Conservation (phyloP, 768 basidiomycete genomes). For the Pluteus cervinus region DNA sequence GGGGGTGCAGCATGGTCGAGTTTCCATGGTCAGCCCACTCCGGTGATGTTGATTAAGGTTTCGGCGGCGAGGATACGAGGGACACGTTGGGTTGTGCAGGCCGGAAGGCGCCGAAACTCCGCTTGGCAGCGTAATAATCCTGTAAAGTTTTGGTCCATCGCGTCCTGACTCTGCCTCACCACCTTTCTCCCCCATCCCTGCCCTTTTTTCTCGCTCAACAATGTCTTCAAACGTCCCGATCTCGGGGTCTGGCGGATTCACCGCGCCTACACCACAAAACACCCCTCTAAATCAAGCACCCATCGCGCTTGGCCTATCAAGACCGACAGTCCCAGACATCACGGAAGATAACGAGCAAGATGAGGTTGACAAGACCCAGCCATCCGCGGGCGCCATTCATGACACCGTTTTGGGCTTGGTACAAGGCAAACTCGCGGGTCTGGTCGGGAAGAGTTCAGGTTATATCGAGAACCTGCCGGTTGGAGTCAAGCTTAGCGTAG, state of each 20-base stretch:
- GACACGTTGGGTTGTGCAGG: too few species aligned
- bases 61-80: too few species aligned
- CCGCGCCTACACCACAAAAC: slow-evolving; percentile 93
- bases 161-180: slow-evolving; percentile 3
- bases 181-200: slow-evolving; percentile 8
- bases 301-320: slow-evolving; percentile 70
- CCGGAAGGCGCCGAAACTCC: slow-evolving; percentile 12
- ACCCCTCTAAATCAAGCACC: slow-evolving; percentile 83
- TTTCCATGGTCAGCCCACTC: too few species aligned
- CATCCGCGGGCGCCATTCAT: slow-evolving; percentile 36
- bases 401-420: slow-evolving; percentile 80
- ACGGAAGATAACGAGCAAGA: slow-evolving; percentile 73
- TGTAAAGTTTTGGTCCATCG: neutral
- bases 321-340: slow-evolving; percentile 87
- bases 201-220: slow-evolving; percentile 9
- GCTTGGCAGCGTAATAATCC: slow-evolving; percentile 10
- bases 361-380: slow-evolving; percentile 36
- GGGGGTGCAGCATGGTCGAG: too few species aligned
- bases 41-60: too few species aligned
- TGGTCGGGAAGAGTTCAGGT: slow-evolving; percentile 89
- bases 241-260: slow-evolving; percentile 42
- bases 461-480: slow-evolving; percentile 88
- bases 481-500: slow-evolving; percentile 77
- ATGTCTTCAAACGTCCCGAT: slow-evolving; percentile 75
- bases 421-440: slow-evolving; percentile 76